phyloP scores from a whole-genome alignment of 345 rosid species.

The Raphanus sativus region DNA sequence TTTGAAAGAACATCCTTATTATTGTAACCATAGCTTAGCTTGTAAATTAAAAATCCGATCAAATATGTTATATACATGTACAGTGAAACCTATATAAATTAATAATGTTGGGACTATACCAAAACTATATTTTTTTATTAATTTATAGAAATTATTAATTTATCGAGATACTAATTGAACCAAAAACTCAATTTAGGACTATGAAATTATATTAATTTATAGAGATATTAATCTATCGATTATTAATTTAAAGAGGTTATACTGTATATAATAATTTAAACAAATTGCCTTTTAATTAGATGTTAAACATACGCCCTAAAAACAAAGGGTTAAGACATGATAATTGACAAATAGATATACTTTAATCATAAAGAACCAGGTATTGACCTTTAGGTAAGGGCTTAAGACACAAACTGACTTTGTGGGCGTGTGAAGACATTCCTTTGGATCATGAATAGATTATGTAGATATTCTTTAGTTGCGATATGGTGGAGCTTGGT shows the following conservation, averaged over 20 bases:
- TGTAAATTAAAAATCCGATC: not conserved
- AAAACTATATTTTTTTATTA: no score
- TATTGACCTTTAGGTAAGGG: constrained; percentile 33
- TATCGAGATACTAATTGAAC: no score
- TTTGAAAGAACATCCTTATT: constrained; percentile 8
- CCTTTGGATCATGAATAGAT: constrained; percentile 1
- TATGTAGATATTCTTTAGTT: not conserved
- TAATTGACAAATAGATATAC: not conserved
- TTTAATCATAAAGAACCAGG: constrained; percentile 1
- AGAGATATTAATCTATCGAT: no score
- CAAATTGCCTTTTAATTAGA: constrained; percentile 13
- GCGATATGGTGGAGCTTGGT: not conserved
- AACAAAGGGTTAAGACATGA: constrained; percentile 3
- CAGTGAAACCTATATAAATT: no score
- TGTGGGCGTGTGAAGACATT: constrained; percentile 24
- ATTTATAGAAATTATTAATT: no score
- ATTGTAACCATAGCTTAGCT: not conserved
- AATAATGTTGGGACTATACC: no score
- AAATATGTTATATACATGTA: not conserved
- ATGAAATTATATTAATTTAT: no score
- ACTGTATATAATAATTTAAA: not conserved
- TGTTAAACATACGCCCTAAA: not conserved
- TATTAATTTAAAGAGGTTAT: not conserved
- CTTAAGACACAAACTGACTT: constrained; percentile 27
- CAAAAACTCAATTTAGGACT: no score